These are phyloP conservation scores for Trichoderma endophyticum DNA, from an alignment of 2,329 filamentous ascomycete genomes.

Conservation along the genomic window DNA sequence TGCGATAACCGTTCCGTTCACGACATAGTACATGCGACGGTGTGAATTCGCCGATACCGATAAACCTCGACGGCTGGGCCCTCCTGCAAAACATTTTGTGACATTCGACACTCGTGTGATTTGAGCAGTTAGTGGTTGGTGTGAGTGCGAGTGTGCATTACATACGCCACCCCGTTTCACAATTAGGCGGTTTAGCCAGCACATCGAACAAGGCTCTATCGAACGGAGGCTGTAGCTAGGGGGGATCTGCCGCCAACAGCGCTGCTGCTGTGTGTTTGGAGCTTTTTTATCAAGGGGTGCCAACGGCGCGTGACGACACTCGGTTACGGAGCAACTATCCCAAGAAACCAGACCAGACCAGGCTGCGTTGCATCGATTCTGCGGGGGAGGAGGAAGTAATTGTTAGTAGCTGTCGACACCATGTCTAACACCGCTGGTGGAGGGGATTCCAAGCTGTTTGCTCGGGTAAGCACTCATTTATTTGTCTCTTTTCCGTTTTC, in stretches of 20 bases:
- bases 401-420: conserved; percentile 5
- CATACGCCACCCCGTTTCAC: background rate
- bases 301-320: conserved; percentile 3
- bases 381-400: conserved; percentile 16
- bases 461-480: conserved; percentile 64
- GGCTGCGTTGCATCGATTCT: background rate
- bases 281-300: background rate
- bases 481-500: conserved; percentile 18
- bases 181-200: conserved; percentile 3
- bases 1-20: background rate
- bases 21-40: background rate
- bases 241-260: background rate
- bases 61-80: background rate
- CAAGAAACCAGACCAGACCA: background rate
- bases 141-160: background rate
- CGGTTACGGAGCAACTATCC: background rate
- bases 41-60: background rate
- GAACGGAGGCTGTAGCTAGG: background rate
- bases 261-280: background rate
- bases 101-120: background rate
- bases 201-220: conserved; percentile 7
- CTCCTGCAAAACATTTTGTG: background rate
- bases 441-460: conserved; percentile 99
- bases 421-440: conserved; percentile 60
- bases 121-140: background rate